A percentile compares a stretch with the other conserved stretches of the same genome.
Evolutionary conservation across 768 basidiomycete species (phyloP).

Genomic region (Baorangia bicolor): DNA sequence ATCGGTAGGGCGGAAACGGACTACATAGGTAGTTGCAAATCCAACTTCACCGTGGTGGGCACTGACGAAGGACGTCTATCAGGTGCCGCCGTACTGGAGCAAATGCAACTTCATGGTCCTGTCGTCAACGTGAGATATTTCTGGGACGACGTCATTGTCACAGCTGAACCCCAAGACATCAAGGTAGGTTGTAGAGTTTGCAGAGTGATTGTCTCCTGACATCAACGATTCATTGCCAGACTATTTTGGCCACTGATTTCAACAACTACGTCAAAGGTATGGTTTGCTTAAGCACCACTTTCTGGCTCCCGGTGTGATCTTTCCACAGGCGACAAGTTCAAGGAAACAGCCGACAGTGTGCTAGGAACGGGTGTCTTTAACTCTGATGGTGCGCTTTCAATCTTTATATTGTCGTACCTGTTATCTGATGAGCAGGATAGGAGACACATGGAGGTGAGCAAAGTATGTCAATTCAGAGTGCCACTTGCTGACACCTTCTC

Average conservation of each 20-base stretch:
- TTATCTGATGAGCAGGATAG: constrained; percentile 29
- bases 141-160: constrained; percentile 50
- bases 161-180: constrained; percentile 48
- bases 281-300: neutral
- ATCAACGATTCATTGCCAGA: constrained; percentile 20
- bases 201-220: neutral
- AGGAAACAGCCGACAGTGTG: constrained; percentile 30
- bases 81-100: constrained; percentile 29
- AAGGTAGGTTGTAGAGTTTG: constrained; percentile 26
- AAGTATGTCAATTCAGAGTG: neutral
- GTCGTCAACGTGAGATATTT: constrained; percentile 45
- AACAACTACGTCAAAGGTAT: constrained; percentile 44
- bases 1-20: constrained; percentile 24
- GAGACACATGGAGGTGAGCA: constrained; percentile 69
- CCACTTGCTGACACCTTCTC: neutral
- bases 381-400: constrained; percentile 40
- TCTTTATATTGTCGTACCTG: neutral
- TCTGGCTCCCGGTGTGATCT: neutral
- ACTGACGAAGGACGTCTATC: neutral
- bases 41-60: neutral
- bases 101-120: constrained; percentile 25
- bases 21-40: constrained; percentile 34
- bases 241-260: constrained; percentile 45
- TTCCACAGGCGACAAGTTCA: constrained; percentile 34
- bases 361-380: constrained; percentile 58